Evolutionary conservation across 495 filamentous ascomycete species (phyloP).

Genomic region (Arthonia radiata): DNA sequence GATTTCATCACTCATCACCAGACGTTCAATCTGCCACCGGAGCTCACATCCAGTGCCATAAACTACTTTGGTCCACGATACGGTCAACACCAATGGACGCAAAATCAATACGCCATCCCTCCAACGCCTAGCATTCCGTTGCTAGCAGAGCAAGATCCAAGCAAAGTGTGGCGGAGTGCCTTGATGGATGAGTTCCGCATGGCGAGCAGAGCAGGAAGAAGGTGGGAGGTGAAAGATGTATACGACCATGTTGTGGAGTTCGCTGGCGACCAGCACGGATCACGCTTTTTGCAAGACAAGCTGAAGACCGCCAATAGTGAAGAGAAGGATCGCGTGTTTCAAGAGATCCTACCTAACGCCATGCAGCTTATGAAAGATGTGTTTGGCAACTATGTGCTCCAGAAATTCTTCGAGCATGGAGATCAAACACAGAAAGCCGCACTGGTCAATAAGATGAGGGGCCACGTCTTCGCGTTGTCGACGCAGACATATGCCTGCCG

Average conservation of each 20-base stretch:
- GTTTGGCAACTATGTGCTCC: constrained; percentile 95
- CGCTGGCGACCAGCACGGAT: constrained; percentile 84
- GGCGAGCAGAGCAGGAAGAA: constrained; percentile 50
- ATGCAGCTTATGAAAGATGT: constrained; percentile 86
- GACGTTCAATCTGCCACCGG: too few species aligned
- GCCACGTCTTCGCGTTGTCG: constrained; percentile 53
- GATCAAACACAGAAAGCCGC: constrained; percentile 82
- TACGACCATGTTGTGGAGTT: constrained; percentile 82
- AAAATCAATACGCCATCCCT: too few species aligned
- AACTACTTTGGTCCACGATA: too few species aligned
- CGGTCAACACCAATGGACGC: too few species aligned
- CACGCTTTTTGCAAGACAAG: constrained; percentile 87
- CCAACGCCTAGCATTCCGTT: too few species aligned
- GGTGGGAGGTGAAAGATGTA: constrained; percentile 77
- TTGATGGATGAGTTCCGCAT: constrained; percentile 60
- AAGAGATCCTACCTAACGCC: constrained; percentile 58
- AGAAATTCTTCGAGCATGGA: constrained; percentile 94
- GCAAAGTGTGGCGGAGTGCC: constrained; percentile 39
- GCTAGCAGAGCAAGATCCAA: constrained; percentile 43
- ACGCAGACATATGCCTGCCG: constrained; percentile 86
- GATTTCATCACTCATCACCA: too few species aligned
- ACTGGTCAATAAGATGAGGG: constrained; percentile 66
- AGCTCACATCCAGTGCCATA: too few species aligned
- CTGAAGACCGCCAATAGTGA: constrained; percentile 88
- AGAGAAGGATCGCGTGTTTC: constrained; percentile 85